phyloP scores from a whole-genome alignment of 805 yeast species.

The Candida namnaoensis region DNA sequence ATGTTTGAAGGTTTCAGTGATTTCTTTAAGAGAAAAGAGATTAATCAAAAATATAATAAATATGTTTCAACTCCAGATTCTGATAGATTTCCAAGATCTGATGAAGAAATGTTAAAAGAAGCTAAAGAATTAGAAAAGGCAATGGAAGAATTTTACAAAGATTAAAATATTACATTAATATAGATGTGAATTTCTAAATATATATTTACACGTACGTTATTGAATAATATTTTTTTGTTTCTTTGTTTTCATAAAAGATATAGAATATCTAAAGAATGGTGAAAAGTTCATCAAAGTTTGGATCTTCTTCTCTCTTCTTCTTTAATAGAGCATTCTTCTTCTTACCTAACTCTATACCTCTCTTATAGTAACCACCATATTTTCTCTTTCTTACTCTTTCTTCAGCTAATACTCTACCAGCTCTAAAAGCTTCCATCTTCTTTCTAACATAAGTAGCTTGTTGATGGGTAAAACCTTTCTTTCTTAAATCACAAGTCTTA shows the following conservation, averaged over 20 bases:
- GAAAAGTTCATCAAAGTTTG: constrained; percentile 8
- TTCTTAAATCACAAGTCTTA: constrained; percentile 50
- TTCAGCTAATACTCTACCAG: constrained; percentile 46
- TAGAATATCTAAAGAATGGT: background rate
- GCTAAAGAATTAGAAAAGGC: constrained; percentile 45
- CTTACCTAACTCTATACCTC: constrained; percentile 56
- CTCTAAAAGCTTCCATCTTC: constrained; percentile 62
- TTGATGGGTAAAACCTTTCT: constrained; percentile 65
- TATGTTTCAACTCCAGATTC: constrained; percentile 35
- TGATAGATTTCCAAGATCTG: constrained; percentile 47
- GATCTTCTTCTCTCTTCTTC: constrained; percentile 26
- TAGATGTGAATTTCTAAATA: too few relatives aligned
- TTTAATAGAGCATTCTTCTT: constrained; percentile 32
- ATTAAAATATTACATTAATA: too few relatives aligned
- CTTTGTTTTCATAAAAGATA: constrained; percentile 3
- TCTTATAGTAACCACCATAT: constrained; percentile 83
- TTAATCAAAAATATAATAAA: constrained; percentile 15
- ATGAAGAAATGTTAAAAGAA: constrained; percentile 64
- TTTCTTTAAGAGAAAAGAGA: constrained; percentile 21
- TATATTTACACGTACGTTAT: too few relatives aligned
- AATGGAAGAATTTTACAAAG: constrained; percentile 18
- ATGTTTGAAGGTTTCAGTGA: constrained; percentile 22
- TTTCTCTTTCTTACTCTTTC: constrained; percentile 62
- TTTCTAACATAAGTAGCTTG: constrained; percentile 65
- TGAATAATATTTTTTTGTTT: background rate